Percentiles rank a stretch among this genome's conserved stretches.
phyloP scores from a whole-genome alignment of 106 monocot species.

The Acorus gramineus region DNA sequence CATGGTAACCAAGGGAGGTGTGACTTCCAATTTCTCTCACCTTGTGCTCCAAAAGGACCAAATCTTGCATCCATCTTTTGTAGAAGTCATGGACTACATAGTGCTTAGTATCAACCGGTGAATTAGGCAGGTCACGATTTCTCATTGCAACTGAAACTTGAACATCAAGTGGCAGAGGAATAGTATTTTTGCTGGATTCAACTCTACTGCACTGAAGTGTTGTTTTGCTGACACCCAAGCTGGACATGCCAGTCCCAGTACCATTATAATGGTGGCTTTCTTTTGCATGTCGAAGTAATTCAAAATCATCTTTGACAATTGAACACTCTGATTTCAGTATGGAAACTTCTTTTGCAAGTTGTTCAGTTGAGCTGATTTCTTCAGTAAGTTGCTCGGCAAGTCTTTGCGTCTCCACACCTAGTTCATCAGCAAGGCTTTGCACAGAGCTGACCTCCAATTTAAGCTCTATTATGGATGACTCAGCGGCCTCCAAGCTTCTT shows the following conservation, averaged over 20 bases:
- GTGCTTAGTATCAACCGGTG: conserved; percentile 2
- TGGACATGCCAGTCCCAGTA: conserved; percentile 4
- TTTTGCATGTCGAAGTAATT: conserved; percentile 48
- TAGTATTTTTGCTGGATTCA: neutral
- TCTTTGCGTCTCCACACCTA: conserved; percentile 59
- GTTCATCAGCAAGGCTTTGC: conserved; percentile 42
- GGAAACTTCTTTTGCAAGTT: conserved; percentile 50
- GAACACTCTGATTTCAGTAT: conserved; percentile 66
- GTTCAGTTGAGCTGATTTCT: conserved; percentile 66
- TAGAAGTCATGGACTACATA: conserved; percentile 15
- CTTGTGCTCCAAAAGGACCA: conserved; percentile 62
- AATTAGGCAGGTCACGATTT: conserved; percentile 1
- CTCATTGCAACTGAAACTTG: neutral
- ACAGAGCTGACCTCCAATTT: conserved; percentile 69
- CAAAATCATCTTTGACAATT: conserved; percentile 55
- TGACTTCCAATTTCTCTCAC: conserved; percentile 55
- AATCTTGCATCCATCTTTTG: conserved; percentile 32
- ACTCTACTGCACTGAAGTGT: too few relatives aligned
- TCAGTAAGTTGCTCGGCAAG: conserved; percentile 43
- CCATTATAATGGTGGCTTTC: conserved; percentile 14
- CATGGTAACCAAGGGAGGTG: conserved; percentile 28
- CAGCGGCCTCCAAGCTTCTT: conserved; percentile 45
- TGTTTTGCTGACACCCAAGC: neutral
- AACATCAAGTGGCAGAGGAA: neutral
- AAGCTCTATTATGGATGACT: conserved; percentile 64